A percentile compares a stretch with the other conserved stretches of the same genome.
These are phyloP conservation scores for Chenopodium berlandieri DNA, from an alignment of 148 eudicot genomes.

Conservation along the genomic window DNA sequence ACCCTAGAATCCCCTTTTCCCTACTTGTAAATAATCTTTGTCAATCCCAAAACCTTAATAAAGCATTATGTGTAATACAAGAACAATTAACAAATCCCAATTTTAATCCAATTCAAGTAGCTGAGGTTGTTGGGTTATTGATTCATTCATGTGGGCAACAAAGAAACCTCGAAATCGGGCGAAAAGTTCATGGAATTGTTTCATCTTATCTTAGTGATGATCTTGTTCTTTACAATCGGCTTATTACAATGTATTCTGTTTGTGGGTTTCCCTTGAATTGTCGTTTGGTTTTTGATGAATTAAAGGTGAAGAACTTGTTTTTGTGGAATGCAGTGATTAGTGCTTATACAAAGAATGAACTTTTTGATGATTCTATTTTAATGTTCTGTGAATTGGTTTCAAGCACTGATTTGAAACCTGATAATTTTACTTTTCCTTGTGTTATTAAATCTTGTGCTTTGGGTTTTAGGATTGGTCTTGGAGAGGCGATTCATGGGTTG, in stretches of 20 bases:
- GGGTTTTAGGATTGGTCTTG: constrained; percentile 37
- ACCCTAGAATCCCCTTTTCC: constrained; percentile 13
- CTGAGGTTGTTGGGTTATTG: constrained; percentile 34
- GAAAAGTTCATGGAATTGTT: constrained; percentile 38
- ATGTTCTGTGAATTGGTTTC: constrained; percentile 38
- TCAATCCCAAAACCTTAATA: constrained; percentile 29
- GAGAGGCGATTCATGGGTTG: constrained; percentile 47
- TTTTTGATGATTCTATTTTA: constrained; percentile 39
- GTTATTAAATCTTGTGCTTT: constrained; percentile 56
- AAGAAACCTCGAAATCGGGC: constrained; percentile 39
- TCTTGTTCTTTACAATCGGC: constrained; percentile 38
- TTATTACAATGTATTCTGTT: constrained; percentile 52
- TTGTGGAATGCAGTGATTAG: constrained; percentile 60
- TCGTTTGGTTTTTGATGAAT: constrained; percentile 39
- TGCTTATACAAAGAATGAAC: constrained; percentile 49
- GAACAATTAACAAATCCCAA: constrained; percentile 2
- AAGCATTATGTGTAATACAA: constrained; percentile 32
- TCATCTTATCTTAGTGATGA: constrained; percentile 35
- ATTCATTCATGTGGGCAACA: constrained; percentile 48
- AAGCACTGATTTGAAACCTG: constrained; percentile 34
- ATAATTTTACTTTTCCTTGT: constrained; percentile 66
- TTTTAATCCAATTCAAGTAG: not conserved
- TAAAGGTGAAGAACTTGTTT: constrained; percentile 39
- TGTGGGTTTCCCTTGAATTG: constrained; percentile 47
- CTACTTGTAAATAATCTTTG: constrained; percentile 23